Base-by-base conservation (phyloP, 148 eudicot genomes). In the Oxyria digyna region DNA sequence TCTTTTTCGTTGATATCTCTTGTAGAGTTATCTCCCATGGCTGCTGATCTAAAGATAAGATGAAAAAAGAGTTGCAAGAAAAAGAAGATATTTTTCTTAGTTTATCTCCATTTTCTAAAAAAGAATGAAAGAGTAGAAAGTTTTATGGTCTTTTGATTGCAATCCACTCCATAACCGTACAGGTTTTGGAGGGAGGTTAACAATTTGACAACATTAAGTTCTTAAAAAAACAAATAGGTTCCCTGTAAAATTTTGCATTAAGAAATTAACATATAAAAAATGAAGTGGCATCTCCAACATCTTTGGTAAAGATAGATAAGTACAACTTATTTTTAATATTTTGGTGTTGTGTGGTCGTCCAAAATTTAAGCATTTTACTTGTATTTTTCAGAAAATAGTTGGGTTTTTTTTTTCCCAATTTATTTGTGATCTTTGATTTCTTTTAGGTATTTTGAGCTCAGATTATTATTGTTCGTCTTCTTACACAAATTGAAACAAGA, bases 1-100 rank as follows among this genome's bases (percentile, higher is more conserved):
- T 67, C 79, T 73, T 84, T 82, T 37, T 79, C 79, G 57, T 83
- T 80, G 9, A 83, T 73, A 20, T 79, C 79, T 52, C 85, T 86
- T n/a, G 83, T 54, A 68, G 85, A 76, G 62, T 78, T 21, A 13
- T 84, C 78, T 78, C 50, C 84, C 92, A 80, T 80, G 40, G 9
- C 43, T 57, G 50, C 10, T 43, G 6, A 18, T 42, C 21, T 27
- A 42, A 62, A 21, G 9, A 6, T 59, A 1, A 59, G 10, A 14
- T 14, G 65, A 59, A 31, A 59, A 59, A 35, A 68, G 1, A 27
- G 70, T 69, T 72, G 74, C 46, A 69, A 65, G 67, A 76, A 69
- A 74, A 43, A 52, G 13, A 45, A n/a, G 24, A 69, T 26, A 0
- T 32, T 18, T 50, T 69, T 18, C 62, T 69, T 50, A 8, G 9